Evolutionary conservation across 176 grass and related monocot genomes (phyloP), one percentile per base, ranked within the genome.

Genomic region (Secale cereale): DNA sequence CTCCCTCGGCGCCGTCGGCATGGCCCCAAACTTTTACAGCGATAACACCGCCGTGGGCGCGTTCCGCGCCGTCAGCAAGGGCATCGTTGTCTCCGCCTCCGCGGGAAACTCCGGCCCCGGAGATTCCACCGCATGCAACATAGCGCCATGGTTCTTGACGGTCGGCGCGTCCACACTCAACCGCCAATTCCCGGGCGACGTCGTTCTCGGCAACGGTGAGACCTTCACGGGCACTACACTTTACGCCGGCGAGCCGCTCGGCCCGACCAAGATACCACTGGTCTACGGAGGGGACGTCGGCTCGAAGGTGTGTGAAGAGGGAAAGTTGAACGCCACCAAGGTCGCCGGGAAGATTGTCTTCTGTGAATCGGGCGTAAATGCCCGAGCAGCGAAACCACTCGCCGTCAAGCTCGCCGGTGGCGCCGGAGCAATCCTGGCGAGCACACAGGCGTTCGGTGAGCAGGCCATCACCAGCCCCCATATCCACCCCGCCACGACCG

Each of bases 81-180:
- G 92, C 23, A 76, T 94, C 27, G 39, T 90, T 10, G 73, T 94
- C 12, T 60, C 78, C 3, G 81, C 72, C 48, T 82, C 85, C 0
- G 82, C 87, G 2, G 82, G 90, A 9, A 86, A 90, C 59, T 32
- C 22, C 0, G 92, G 92, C 12, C 87, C 92, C 5, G 20, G n/a
- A 2, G 41, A 57, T 63, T 63, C 25, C 10, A 86, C 90, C 7
- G 60, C 48, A 13, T 59, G 19, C 37, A 94, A 94, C 76, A 10
- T 54, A 3, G 92, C 92, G 16, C 92, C 92, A 5, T 94, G 90
- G 92, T 56, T 90, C 62, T 12, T 85, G 69, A 94, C 92, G 5
- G 87, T 94, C n/a, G 92, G 87, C 1, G 92, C 92, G 14, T 82
- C 84, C 12, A 80, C 72, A 37, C 54, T 94, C 17, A 86, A 92